Conservation (phyloP, 169 alveolate genomes). For the Eimeria sp. region DNA sequence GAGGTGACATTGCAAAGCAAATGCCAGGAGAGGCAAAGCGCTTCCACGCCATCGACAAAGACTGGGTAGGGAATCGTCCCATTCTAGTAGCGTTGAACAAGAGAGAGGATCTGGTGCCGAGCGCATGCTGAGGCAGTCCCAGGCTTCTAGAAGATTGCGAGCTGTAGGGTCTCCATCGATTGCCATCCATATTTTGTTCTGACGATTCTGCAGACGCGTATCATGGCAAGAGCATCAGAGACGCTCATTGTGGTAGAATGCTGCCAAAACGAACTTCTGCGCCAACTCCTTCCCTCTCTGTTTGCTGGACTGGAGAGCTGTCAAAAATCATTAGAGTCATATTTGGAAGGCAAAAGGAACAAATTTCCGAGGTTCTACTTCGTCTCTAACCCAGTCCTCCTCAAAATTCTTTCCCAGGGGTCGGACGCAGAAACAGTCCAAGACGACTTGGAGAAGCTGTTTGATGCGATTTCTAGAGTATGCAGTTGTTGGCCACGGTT, state of each 20-base stretch:
- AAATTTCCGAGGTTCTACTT: conserved; percentile 99
- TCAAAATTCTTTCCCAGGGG: conserved; percentile 97
- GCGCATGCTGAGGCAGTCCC: neutral
- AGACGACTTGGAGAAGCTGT: conserved; percentile 97
- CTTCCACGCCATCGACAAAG: conserved; percentile 97
- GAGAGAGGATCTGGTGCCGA: neutral
- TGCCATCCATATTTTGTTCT: neutral
- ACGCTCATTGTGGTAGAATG: conserved; percentile 96
- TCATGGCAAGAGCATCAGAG: conserved; percentile 98
- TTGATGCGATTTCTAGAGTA: conserved; percentile 97
- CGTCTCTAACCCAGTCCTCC: conserved; percentile 97
- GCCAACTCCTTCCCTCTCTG: conserved; percentile 96
- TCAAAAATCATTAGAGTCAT: conserved; percentile 97
- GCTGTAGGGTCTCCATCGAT: neutral
- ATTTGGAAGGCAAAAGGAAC: conserved; percentile 98
- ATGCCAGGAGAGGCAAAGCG: conserved; percentile 98
- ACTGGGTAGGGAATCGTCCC: conserved; percentile 88
- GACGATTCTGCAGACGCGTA: conserved; percentile 87
- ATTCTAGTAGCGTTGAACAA: neutral
- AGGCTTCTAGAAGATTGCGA: too few species aligned
- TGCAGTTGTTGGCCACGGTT: conserved; percentile 7
- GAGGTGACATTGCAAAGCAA: conserved; percentile 99
- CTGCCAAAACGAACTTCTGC: conserved; percentile 97
- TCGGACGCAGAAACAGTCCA: conserved; percentile 97
- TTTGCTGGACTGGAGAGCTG: conserved; percentile 97